A percentile compares a stretch with the other conserved stretches of the same genome.
Conservation (phyloP, 164 flowering plant species). For the Kalanchoe fedtschenkoi region DNA sequence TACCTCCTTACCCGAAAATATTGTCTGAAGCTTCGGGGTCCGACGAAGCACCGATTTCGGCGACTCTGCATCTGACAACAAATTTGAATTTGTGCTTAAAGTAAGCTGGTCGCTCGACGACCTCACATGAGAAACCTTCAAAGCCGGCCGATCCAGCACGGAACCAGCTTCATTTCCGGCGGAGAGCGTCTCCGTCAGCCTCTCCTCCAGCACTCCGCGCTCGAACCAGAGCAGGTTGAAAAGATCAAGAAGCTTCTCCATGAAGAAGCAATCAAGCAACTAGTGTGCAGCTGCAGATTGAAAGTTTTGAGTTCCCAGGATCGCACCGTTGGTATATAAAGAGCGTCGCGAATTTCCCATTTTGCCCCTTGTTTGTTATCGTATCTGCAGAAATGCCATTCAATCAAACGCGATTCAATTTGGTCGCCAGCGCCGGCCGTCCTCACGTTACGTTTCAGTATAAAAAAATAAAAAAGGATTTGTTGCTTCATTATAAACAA, state of each 20-base stretch:
- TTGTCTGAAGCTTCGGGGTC: constrained; percentile 15
- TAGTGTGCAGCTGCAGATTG: neutral
- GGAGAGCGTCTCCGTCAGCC: neutral
- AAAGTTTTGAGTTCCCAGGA: neutral
- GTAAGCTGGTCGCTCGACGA: constrained; percentile 2
- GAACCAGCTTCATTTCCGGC: neutral
- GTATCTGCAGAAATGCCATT: neutral
- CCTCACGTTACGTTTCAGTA: constrained; percentile 4
- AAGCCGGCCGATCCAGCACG: neutral
- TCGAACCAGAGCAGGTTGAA: constrained; percentile 5
- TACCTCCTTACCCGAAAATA: constrained; percentile 19
- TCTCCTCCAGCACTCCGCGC: neutral
- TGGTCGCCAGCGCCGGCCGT: neutral
- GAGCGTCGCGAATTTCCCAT: neutral
- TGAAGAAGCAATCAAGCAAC: too few species aligned
- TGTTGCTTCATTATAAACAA: too few species aligned
- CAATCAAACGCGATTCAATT: neutral
- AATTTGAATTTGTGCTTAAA: neutral
- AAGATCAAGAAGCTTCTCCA: constrained; percentile 3
- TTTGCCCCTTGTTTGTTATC: neutral
- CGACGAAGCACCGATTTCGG: constrained; percentile 18
- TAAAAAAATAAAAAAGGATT: too few species aligned
- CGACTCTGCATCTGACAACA: constrained; percentile 12
- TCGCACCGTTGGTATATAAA: neutral
- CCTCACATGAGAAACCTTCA: neutral